Evolutionary conservation across 169 alveolate genomes (phyloP).

Genomic region (Babesia divergens): DNA sequence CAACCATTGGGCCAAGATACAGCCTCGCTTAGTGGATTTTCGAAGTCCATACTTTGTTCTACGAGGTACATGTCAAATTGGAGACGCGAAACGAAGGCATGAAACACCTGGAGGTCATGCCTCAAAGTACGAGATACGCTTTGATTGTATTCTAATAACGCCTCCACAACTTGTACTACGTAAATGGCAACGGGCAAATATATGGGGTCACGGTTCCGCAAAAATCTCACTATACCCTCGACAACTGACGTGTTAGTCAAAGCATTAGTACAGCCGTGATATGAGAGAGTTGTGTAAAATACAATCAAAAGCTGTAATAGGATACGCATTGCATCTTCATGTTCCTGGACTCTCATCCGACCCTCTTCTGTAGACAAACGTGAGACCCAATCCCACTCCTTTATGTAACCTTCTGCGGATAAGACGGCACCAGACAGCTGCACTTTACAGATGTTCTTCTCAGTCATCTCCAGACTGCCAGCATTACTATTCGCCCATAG

Average conservation of each 20-base stretch:
- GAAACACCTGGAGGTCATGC: conserved; percentile 69
- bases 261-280: conserved; percentile 58
- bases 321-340: conserved; percentile 58
- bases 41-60: conserved; percentile 44
- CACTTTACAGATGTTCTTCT: neutral
- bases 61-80: conserved; percentile 73
- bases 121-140: conserved; percentile 65
- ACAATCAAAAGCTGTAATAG: conserved; percentile 56
- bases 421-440: conserved; percentile 28
- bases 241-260: conserved; percentile 46
- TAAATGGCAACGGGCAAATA: conserved; percentile 69
- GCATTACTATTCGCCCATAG: neutral
- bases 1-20: conserved; percentile 48
- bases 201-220: conserved; percentile 66
- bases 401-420: neutral
- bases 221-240: conserved; percentile 61
- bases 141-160: conserved; percentile 72
- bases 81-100: conserved; percentile 66
- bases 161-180: conserved; percentile 71
- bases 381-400: conserved; percentile 25
- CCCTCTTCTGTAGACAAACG: conserved; percentile 15
- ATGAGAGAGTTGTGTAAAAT: conserved; percentile 49
- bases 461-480: neutral
- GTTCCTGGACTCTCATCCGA: neutral
- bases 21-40: conserved; percentile 3